Percentiles rank a stretch among this genome's conserved stretches.
These are phyloP conservation scores for Alisma plantagoaquatica DNA, from an alignment of 106 monocot genomes.

Conservation along the genomic window DNA sequence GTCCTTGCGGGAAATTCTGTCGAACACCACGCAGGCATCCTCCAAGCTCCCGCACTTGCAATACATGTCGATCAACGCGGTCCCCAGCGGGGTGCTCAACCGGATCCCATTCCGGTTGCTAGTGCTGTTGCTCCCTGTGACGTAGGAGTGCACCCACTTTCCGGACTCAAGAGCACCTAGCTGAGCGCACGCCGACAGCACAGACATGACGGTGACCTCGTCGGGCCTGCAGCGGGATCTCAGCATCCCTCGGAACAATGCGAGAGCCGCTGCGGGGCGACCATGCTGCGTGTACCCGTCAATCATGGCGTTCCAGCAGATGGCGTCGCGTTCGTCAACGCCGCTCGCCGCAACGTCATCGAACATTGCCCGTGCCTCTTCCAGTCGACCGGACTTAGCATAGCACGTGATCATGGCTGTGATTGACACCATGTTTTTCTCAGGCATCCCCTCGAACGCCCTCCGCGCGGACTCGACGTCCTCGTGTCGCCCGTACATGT, in stretches of 20 bases:
- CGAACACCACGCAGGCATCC: conserved; percentile 54
- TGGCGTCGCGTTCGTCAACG: conserved; percentile 27
- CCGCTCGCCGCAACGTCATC: no score
- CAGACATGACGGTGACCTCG: conserved; percentile 38
- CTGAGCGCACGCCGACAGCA: conserved; percentile 61
- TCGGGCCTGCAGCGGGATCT: conserved; percentile 19
- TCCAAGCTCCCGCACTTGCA: conserved; percentile 68
- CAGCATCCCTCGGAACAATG: conserved; percentile 49
- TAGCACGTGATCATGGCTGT: conserved; percentile 78
- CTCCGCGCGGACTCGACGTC: conserved; percentile 33
- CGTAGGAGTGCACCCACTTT: conserved; percentile 55
- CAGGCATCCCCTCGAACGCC: conserved; percentile 50
- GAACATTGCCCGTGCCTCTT: conserved; percentile 42
- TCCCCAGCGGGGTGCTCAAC: conserved; percentile 30
- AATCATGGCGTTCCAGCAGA: conserved; percentile 82
- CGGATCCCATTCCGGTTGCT: no score
- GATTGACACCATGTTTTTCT: conserved; percentile 27
- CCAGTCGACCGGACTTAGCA: conserved; percentile 38
- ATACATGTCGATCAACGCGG: conserved; percentile 82
- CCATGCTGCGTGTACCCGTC: conserved; percentile 74
- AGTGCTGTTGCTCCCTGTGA: conserved; percentile 13
- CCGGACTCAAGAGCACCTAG: conserved; percentile 42
- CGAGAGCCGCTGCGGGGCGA: conserved; percentile 32
- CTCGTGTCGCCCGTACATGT: conserved; percentile 61
- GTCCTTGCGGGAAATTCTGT: conserved; percentile 37